Evolutionary conservation across 345 rosid species (phyloP).

Genomic region (Capsella bursapastoris): DNA sequence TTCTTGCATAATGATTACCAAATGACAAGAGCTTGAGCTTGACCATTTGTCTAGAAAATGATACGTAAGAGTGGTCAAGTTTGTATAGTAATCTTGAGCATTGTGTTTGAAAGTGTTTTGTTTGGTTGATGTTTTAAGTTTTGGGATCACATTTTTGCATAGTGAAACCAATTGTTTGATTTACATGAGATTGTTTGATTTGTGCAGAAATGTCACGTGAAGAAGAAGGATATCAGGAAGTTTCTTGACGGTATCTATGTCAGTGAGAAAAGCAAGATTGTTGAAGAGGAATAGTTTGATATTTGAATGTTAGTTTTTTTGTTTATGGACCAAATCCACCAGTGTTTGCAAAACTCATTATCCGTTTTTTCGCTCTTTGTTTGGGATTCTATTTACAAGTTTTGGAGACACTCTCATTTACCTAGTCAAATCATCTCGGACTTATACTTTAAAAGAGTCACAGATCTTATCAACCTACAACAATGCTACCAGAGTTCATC

Average conservation of each 20-base stretch:
- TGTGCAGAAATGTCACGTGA: conserved; percentile 62
- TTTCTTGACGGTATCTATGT: conserved; percentile 71
- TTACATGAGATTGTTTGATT: neutral
- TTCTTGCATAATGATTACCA: no score
- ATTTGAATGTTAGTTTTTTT: neutral
- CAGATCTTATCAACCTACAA: neutral
- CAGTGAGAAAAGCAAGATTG: conserved; percentile 57
- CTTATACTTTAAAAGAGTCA: no score
- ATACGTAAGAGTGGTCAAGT: neutral
- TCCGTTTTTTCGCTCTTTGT: neutral
- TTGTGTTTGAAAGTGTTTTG: neutral
- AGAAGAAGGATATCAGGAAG: conserved; percentile 69
- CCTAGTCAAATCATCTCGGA: neutral
- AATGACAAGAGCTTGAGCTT: no score
- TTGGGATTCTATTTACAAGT: neutral
- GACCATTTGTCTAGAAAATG: neutral
- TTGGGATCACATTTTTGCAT: neutral
- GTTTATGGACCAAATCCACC: neutral
- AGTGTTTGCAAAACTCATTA: neutral
- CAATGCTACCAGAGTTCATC: neutral
- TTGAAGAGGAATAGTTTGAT: conserved; percentile 39
- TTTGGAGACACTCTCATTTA: neutral
- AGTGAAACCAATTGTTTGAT: neutral
- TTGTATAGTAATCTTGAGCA: neutral
- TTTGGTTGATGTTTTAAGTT: neutral